These are phyloP conservation scores for Penicillium manginii DNA, from an alignment of 495 filamentous ascomycete species.

Conservation along the genomic window DNA sequence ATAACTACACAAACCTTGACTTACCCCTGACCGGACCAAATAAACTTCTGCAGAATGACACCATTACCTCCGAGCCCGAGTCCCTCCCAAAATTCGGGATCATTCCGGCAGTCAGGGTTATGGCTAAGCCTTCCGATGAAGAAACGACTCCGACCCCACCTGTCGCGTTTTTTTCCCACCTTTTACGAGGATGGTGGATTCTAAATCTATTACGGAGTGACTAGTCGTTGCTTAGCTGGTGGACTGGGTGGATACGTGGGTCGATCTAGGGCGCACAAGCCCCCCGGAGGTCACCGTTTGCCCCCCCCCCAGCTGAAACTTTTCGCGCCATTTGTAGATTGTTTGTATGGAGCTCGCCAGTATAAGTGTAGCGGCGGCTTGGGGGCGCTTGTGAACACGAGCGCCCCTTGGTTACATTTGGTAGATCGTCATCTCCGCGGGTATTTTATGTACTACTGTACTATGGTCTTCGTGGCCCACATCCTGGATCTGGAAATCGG, in stretches of 20 bases:
- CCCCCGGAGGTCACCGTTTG: conserved; percentile 2
- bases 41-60: conserved; percentile 2
- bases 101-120: background rate
- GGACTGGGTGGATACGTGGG: background rate
- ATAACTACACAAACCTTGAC: too few relatives aligned
- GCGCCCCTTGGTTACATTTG: conserved; percentile 6
- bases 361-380: background rate
- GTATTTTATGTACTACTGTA: too few relatives aligned
- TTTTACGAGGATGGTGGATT: background rate
- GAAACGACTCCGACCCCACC: background rate
- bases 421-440: conserved; percentile 22
- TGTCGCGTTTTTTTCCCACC: background rate
- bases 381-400: background rate
- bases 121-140: background rate
- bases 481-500: conserved; percentile 6
- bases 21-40: background rate
- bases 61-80: background rate
- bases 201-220: conserved; percentile 1
- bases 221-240: conserved; percentile 3
- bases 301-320: background rate
- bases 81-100: too few relatives aligned
- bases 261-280: background rate
- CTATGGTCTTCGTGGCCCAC: conserved; percentile 6
- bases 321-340: too few relatives aligned
- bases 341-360: background rate